Evolutionary conservation across 2,329 filamentous ascomycete genomes (phyloP).

Genomic region (Penicillium sp.): DNA sequence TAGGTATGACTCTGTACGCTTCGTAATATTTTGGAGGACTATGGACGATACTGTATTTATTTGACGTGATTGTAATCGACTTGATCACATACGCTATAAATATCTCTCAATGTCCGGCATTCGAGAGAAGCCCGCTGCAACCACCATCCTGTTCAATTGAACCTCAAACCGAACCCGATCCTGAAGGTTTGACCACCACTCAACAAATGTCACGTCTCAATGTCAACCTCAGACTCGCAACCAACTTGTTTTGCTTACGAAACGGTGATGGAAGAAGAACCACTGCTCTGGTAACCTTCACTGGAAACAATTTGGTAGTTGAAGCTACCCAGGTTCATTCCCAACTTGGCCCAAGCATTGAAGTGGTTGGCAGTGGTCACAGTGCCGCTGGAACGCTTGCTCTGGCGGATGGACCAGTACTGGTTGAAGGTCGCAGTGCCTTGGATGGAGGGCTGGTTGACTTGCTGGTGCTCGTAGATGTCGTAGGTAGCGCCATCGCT

Average conservation of each 20-base stretch:
- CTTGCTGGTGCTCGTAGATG: constrained; percentile 40
- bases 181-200: neutral
- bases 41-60: neutral
- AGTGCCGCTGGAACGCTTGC: constrained; percentile 37
- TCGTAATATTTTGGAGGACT: neutral
- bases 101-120: neutral
- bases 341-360: constrained; percentile 36
- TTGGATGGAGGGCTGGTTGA: constrained; percentile 43
- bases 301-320: constrained; percentile 48
- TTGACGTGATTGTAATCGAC: neutral
- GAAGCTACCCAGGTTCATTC: constrained; percentile 35
- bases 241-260: neutral
- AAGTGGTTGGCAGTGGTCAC: constrained; percentile 42
- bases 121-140: neutral
- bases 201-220: neutral
- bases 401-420: constrained; percentile 45
- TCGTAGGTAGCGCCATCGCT: constrained; percentile 42
- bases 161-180: neutral
- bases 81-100: neutral
- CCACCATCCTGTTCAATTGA: neutral
- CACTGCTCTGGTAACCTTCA: constrained; percentile 47
- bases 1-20: neutral
- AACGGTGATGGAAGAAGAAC: constrained; percentile 45
- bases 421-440: constrained; percentile 47
- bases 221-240: neutral